phyloP scores from a whole-genome alignment of 1,284 basidiomycete genomes.

The Ceratobasidium sp. region DNA sequence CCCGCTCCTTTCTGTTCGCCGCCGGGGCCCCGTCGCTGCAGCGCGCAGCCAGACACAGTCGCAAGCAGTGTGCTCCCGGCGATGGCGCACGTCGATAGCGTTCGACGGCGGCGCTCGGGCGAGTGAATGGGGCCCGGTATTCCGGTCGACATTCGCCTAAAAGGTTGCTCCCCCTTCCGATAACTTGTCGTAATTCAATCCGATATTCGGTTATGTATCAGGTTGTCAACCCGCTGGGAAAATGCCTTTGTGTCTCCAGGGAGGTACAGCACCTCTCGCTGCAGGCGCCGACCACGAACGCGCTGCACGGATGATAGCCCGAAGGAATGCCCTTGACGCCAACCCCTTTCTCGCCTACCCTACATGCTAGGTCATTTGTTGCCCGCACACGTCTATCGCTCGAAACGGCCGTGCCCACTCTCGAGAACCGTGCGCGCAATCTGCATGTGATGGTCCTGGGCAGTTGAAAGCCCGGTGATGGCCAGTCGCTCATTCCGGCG shows the following conservation, averaged over 20 bases:
- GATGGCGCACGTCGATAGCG: conserved; percentile 28
- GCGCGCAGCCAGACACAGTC: conserved; percentile 33
- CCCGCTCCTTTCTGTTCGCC: conserved; percentile 35
- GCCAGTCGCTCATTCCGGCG: conserved; percentile 32
- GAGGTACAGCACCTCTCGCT: not conserved
- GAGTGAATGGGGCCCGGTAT: conserved; percentile 43
- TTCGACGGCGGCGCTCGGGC: conserved; percentile 44
- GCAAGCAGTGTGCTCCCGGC: conserved; percentile 29
- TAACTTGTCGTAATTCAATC: conserved; percentile 44
- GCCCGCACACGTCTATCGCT: conserved; percentile 23
- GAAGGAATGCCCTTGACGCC: conserved; percentile 28
- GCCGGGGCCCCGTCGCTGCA: conserved; percentile 9
- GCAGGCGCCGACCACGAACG: not conserved
- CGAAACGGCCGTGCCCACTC: conserved; percentile 35
- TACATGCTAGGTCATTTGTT: conserved; percentile 42
- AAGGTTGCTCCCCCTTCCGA: conserved; percentile 42
- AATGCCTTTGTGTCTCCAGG: conserved; percentile 36
- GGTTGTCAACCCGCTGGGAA: conserved; percentile 34
- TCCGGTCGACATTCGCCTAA: conserved; percentile 45
- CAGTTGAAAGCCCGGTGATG: conserved; percentile 19
- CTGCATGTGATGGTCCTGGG: conserved; percentile 44
- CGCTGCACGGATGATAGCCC: conserved; percentile 7
- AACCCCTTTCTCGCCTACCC: conserved; percentile 38
- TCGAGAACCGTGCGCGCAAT: conserved; percentile 35
- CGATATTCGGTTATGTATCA: conserved; percentile 34